Conservation (phyloP, 768 basidiomycete species). For the Rhodotorula paludigena region DNA sequence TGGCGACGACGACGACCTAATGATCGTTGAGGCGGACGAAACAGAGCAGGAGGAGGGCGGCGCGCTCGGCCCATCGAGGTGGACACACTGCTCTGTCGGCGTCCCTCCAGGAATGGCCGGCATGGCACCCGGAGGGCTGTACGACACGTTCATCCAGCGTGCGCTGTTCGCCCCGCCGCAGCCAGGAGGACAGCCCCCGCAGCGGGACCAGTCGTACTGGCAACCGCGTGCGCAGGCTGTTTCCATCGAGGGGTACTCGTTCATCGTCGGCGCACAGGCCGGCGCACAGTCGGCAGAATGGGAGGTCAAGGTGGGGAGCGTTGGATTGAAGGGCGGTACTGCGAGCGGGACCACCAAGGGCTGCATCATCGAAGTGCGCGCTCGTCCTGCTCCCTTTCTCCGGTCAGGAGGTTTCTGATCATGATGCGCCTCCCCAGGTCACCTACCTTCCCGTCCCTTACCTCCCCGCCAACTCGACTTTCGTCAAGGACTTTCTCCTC, state of each 20-base stretch:
- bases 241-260: slow-evolving; percentile 27
- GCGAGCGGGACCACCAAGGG: slow-evolving; percentile 28
- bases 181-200: not conserved
- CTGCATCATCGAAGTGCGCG: slow-evolving; percentile 25
- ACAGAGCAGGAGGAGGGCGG: not conserved
- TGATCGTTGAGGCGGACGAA: not conserved
- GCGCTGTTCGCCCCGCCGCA: slow-evolving; percentile 22
- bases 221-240: slow-evolving; percentile 24
- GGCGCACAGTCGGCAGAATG: slow-evolving; percentile 19
- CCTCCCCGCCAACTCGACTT: slow-evolving; percentile 19
- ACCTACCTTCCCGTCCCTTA: slow-evolving; percentile 32
- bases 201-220: slow-evolving; percentile 7
- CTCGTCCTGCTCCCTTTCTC: too few relatives aligned
- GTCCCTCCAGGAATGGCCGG: not conserved
- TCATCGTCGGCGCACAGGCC: slow-evolving; percentile 4
- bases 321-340: slow-evolving; percentile 33
- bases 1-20: slow-evolving; percentile 1
- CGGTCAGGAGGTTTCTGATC: too few relatives aligned
- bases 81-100: slow-evolving; percentile 24
- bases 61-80: slow-evolving; percentile 12
- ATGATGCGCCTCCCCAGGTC: slow-evolving; percentile 4
- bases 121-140: not conserved
- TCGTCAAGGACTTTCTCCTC: slow-evolving; percentile 71
- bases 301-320: slow-evolving; percentile 31
- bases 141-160: slow-evolving; percentile 39